Evolutionary conservation across 768 basidiomycete species (phyloP), one percentile per base, ranked within the genome.

Genomic region (Sarcomyxa edulis): DNA sequence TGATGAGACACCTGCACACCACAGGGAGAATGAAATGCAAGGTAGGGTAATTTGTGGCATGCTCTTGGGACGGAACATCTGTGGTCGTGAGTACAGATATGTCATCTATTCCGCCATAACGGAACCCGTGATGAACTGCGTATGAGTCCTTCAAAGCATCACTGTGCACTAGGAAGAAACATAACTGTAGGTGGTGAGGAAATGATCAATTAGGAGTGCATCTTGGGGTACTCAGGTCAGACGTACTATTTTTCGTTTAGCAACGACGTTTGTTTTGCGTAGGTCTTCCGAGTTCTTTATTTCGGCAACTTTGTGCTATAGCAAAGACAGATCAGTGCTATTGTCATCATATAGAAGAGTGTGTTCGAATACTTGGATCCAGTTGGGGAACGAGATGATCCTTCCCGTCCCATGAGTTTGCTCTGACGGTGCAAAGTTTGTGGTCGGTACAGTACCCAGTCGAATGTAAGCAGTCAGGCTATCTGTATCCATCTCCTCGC

Each of bases 361-460:
- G n/a, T n/a, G 30, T 15, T 31, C 33, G n/a, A 34, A 14, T 10
- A 34, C 21, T 27, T 37, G 33, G n/a, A 34, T 34, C 33, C 33
- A 34, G 18, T 34, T 34, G 12, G 33, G 33, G 33, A 34, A 34
- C 18, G 33, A 34, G 33, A 34, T 19, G 19, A 34, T 34, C 14
- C 33, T 16, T n/a, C 33, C 33, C 12, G 33, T 34, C 15, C 33
- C 33, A 34, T 34, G 33, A n/a, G n/a, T n/a, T n/a, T n/a, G n/a
- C n/a, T n/a, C n/a, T n/a, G n/a, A n/a, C n/a, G n/a, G n/a, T n/a
- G n/a, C n/a, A n/a, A n/a, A n/a, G n/a, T n/a, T n/a, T n/a, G 36
- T 37, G 10, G 36, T 37, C 9, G 36, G 21, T 8, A 37, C 36
- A 8, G 25, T 27, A 9, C 36, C 36, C 25, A 25, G 23, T 7